These are phyloP conservation scores for Hylodesmum podocarpum DNA, from an alignment of 306 rosid species.

Conservation along the genomic window DNA sequence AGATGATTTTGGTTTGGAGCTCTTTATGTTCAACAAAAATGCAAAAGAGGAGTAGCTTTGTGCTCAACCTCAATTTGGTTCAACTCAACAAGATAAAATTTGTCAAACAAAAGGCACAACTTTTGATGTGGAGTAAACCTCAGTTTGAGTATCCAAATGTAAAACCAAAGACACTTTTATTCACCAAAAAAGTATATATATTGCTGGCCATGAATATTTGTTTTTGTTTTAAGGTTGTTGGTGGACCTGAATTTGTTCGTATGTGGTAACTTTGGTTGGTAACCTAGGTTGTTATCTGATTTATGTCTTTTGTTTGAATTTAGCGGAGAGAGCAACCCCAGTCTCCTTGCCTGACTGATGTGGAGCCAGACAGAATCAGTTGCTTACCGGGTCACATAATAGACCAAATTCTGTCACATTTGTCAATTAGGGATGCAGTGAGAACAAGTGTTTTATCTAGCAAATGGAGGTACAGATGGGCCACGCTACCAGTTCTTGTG, in stretches of 20 bases:
- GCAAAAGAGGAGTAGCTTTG: too few species aligned
- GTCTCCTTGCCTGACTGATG: constrained; percentile 35
- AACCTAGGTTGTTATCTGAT: constrained; percentile 30
- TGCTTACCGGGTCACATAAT: constrained; percentile 50
- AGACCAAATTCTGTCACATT: constrained; percentile 49
- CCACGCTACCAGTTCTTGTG: constrained; percentile 51
- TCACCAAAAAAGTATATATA: too few species aligned
- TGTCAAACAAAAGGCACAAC: too few species aligned
- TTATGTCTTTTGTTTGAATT: constrained; percentile 12
- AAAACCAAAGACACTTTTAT: too few species aligned
- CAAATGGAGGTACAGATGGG: constrained; percentile 71
- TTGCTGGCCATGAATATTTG: background rate
- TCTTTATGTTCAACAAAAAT: too few species aligned
- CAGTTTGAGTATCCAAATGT: too few species aligned
- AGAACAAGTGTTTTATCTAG: constrained; percentile 63
- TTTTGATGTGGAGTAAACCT: too few species aligned
- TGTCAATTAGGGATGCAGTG: constrained; percentile 57
- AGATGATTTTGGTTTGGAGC: too few species aligned
- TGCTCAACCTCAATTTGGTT: too few species aligned
- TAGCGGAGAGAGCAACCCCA: constrained; percentile 35
- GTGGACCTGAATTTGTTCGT: background rate
- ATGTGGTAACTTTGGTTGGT: too few species aligned
- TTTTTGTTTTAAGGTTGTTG: background rate
- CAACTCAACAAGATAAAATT: too few species aligned
- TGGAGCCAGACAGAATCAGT: constrained; percentile 55